Percentiles rank a stretch among this genome's conserved stretches.
Conservation (phyloP, 2,329 filamentous ascomycete species). For the Alternaria panax region DNA sequence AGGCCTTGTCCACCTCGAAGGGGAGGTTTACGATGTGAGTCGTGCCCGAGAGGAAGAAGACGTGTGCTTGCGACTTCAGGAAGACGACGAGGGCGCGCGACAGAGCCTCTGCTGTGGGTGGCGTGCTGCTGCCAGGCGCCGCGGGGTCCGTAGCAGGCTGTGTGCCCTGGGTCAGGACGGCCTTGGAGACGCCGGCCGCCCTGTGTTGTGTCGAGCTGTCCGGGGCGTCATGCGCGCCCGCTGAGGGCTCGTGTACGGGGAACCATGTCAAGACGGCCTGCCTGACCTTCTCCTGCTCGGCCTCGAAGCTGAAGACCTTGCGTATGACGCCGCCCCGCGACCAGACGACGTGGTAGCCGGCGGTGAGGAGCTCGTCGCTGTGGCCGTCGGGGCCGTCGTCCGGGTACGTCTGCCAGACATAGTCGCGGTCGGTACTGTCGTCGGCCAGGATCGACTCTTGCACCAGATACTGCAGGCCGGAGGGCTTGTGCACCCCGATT, state of each 20-base stretch:
- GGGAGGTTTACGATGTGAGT: constrained; percentile 91
- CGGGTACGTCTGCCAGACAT: constrained; percentile 75
- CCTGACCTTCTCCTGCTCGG: constrained; percentile 85
- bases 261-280: constrained; percentile 89
- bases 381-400: constrained; percentile 53
- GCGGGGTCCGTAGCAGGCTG: constrained; percentile 43
- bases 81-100: constrained; percentile 81
- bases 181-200: constrained; percentile 23
- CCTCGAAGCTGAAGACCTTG: constrained; percentile 83
- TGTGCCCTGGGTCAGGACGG: constrained; percentile 43
- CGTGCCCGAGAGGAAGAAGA: constrained; percentile 88
- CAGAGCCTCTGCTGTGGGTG: constrained; percentile 32
- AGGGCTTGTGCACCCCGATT: constrained; percentile 87
- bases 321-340: constrained; percentile 84
- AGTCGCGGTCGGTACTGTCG: constrained; percentile 70
- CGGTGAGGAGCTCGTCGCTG: constrained; percentile 83
- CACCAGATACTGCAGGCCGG: constrained; percentile 82
- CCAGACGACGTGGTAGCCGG: constrained; percentile 82
- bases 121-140: constrained; percentile 23
- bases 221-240: constrained; percentile 15
- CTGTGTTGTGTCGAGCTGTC: constrained; percentile 22
- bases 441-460: constrained; percentile 77
- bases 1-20: constrained; percentile 89
- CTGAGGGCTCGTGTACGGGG: constrained; percentile 55
- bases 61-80: constrained; percentile 88